Evolutionary conservation across 2,329 filamentous ascomycete genomes (phyloP).

Genomic region (Alternaria gaisen): DNA sequence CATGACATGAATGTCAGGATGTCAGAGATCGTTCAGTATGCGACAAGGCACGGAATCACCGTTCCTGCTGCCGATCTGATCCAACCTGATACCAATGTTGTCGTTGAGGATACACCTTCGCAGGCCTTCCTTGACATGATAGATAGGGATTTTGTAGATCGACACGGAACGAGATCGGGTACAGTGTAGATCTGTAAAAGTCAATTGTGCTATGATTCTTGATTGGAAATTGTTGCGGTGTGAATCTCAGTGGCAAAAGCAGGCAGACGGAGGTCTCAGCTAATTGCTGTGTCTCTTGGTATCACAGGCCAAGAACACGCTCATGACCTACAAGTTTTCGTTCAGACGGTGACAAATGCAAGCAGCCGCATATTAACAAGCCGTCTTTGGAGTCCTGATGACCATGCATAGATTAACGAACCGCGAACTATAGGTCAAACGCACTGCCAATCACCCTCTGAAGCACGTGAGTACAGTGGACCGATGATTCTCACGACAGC

Average conservation of each 20-base stretch:
- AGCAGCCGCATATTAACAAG: not conserved
- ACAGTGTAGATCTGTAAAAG: not conserved
- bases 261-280: not conserved
- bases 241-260: not conserved
- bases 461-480: not conserved
- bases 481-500: not conserved
- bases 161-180: not conserved
- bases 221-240: not conserved
- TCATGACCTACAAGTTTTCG: not conserved
- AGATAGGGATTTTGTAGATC: not conserved
- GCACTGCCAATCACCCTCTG: not conserved
- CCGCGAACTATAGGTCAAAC: not conserved
- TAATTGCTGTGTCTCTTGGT: not conserved
- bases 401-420: not conserved
- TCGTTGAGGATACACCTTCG: not conserved
- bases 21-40: not conserved
- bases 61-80: constrained; percentile 2
- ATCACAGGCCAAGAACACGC: not conserved
- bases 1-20: not conserved
- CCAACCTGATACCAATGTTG: not conserved
- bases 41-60: not conserved
- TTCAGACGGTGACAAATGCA: not conserved
- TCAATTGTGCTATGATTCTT: not conserved
- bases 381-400: not conserved
- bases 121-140: not conserved